These are phyloP conservation scores for Myxozyma mucilagina DNA, from an alignment of 805 yeast species.

Conservation along the genomic window DNA sequence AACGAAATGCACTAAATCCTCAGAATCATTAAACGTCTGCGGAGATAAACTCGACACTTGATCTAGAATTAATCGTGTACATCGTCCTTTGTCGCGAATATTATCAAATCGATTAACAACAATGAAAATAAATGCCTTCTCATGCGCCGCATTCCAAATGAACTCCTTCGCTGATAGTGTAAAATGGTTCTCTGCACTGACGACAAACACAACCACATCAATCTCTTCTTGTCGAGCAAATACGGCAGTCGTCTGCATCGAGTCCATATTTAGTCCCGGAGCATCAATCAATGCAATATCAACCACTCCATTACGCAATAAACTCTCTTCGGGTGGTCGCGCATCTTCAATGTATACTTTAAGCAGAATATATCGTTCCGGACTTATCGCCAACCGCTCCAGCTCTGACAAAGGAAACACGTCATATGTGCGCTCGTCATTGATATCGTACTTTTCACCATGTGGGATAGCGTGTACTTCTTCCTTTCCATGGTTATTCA, in stretches of 20 bases:
- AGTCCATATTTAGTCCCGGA: conserved; percentile 93
- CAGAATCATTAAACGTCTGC: conserved; percentile 81
- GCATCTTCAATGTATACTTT: conserved; percentile 80
- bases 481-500: conserved; percentile 71
- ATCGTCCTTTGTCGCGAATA: conserved; percentile 76
- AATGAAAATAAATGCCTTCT: conserved; percentile 86
- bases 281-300: conserved; percentile 94
- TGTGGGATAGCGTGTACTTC: conserved; percentile 88
- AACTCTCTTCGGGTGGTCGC: conserved; percentile 64
- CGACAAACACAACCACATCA: conserved; percentile 93
- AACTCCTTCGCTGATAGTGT: conserved; percentile 94
- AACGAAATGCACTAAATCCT: conserved; percentile 92
- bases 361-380: conserved; percentile 68
- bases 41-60: conserved; percentile 87
- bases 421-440: conserved; percentile 67
- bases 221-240: conserved; percentile 96
- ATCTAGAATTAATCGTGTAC: conserved; percentile 72
- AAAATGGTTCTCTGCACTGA: conserved; percentile 93
- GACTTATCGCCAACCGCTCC: conserved; percentile 64
- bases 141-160: conserved; percentile 84
- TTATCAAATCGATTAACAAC: conserved; percentile 92
- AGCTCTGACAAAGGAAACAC: conserved; percentile 55
- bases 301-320: conserved; percentile 84
- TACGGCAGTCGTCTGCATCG: conserved; percentile 90
- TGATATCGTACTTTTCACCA: conserved; percentile 48